Evolutionary conservation across 768 basidiomycete species (phyloP).

Genomic region (Trametes cinnabarina): DNA sequence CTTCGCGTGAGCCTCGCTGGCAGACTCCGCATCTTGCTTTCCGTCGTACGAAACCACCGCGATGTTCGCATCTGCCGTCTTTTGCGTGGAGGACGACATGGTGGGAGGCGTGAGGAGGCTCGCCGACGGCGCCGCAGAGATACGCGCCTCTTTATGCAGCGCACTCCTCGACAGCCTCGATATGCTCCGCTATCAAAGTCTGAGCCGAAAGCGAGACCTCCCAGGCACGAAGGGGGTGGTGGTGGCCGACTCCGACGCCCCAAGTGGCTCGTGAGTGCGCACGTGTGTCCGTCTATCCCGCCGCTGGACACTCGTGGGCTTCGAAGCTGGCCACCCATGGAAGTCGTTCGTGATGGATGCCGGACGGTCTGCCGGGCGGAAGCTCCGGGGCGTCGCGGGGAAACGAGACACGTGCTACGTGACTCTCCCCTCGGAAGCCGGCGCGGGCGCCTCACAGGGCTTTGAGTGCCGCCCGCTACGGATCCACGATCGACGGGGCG

Average conservation of each 20-base stretch:
- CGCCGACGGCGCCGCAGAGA: background rate
- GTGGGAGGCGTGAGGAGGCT: constrained; percentile 7
- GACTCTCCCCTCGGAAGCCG: background rate
- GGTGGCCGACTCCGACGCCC: background rate
- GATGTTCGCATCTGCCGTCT: constrained; percentile 7
- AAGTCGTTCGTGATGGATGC: background rate
- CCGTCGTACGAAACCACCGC: constrained; percentile 7
- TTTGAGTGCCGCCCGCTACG: background rate
- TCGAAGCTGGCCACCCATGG: background rate
- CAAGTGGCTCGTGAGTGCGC: background rate
- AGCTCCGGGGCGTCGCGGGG: background rate
- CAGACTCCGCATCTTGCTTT: background rate
- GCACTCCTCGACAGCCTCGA: background rate
- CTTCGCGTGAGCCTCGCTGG: background rate
- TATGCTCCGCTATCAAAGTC: constrained; percentile 12
- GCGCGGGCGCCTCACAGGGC: background rate
- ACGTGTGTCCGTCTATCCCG: background rate
- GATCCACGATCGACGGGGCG: background rate
- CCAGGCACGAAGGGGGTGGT: background rate
- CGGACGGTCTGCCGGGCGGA: background rate
- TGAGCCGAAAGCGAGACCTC: background rate
- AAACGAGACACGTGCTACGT: constrained; percentile 1
- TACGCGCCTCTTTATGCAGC: constrained; percentile 8
- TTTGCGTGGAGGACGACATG: background rate
- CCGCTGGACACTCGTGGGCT: background rate